phyloP scores from a whole-genome alignment of 73 alveolate species.

The Symbiodinium pilosum region DNA sequence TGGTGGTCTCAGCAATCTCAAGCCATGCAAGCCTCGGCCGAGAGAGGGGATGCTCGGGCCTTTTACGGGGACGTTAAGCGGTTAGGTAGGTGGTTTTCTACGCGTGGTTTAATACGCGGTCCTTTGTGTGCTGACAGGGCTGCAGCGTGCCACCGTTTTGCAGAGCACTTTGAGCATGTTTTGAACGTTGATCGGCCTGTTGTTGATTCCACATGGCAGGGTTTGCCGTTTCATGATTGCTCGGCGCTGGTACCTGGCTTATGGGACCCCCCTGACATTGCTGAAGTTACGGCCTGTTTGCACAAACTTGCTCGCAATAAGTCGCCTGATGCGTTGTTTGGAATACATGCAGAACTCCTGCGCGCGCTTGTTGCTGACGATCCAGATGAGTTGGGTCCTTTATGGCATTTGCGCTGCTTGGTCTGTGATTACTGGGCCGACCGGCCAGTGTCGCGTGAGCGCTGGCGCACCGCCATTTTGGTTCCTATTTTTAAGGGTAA shows the following conservation, averaged over 20 bases:
- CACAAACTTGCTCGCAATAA: background rate
- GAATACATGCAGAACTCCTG: background rate
- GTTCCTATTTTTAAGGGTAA: background rate
- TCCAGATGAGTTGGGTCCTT: too few species aligned
- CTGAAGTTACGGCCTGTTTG: background rate
- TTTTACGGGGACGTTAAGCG: background rate
- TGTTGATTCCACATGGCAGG: background rate
- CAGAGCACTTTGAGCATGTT: background rate
- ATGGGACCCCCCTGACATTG: background rate
- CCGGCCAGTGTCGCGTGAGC: background rate
- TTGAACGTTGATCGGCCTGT: background rate
- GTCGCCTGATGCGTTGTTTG: background rate
- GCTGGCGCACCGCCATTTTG: background rate
- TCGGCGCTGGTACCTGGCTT: background rate
- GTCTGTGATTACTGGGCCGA: background rate
- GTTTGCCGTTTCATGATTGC: background rate
- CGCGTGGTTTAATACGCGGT: background rate
- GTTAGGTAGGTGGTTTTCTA: background rate
- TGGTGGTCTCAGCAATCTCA: background rate
- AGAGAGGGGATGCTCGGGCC: background rate
- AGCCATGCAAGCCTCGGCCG: background rate
- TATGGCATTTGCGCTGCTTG: background rate
- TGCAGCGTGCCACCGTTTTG: background rate
- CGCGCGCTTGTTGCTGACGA: background rate
- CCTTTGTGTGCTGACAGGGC: background rate